These are phyloP conservation scores for Hyphopichia buzzinii DNA, from an alignment of 1,139 yeast genomes.

Conservation along the genomic window DNA sequence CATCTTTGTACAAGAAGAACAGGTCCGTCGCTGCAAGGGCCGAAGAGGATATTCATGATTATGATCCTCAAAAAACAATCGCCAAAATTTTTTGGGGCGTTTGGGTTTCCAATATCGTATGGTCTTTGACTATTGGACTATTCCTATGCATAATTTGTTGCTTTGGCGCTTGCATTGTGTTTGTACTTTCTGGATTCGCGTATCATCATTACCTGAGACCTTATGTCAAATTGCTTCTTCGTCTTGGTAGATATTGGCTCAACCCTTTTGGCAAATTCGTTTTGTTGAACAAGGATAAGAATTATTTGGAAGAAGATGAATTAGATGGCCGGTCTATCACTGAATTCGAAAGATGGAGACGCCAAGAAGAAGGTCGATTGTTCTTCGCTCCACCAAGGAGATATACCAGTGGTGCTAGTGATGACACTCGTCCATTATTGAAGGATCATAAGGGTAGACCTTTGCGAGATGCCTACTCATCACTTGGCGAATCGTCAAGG, in stretches of 20 bases:
- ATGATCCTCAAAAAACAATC: conserved; percentile 50
- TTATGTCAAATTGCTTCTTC: conserved; percentile 62
- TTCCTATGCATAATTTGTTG: conserved; percentile 53
- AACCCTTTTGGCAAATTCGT: conserved; percentile 92
- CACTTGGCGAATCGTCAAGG: conserved; percentile 19
- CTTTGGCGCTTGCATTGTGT: conserved; percentile 41
- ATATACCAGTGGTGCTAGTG: conserved; percentile 27
- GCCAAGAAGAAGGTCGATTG: conserved; percentile 67
- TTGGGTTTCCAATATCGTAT: conserved; percentile 65
- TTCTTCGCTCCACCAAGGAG: conserved; percentile 68
- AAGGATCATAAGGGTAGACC: conserved; percentile 48
- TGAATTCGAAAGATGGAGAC: conserved; percentile 89
- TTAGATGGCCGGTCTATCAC: conserved; percentile 83
- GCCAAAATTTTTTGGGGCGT: conserved; percentile 61
- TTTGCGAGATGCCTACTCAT: conserved; percentile 38
- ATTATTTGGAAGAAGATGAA: conserved; percentile 82
- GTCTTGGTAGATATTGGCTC: conserved; percentile 67
- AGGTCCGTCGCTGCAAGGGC: conserved; percentile 92
- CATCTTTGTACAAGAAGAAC: conserved; percentile 88
- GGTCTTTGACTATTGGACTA: conserved; percentile 75
- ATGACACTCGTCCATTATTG: conserved; percentile 37
- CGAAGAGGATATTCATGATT: conserved; percentile 88
- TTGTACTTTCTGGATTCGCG: conserved; percentile 50
- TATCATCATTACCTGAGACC: conserved; percentile 34
- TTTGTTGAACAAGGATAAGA: conserved; percentile 71